phyloP scores from a whole-genome alignment of 768 basidiomycete genomes.

The Kwoniella dendrophila region DNA sequence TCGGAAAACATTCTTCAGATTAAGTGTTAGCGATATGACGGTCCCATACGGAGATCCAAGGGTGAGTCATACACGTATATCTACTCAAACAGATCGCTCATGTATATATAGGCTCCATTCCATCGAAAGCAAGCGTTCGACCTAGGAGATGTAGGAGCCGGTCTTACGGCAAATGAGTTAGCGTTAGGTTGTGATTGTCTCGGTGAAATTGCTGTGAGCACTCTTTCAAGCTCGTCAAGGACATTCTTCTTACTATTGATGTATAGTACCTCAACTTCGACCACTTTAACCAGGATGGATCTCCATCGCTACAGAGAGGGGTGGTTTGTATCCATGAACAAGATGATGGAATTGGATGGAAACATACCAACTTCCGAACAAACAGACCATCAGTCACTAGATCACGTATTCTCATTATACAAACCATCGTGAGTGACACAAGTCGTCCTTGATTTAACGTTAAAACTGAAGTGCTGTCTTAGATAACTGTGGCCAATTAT shows the following conservation, averaged over 20 bases:
- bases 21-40: slow-evolving; percentile 41
- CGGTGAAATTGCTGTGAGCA: slow-evolving; percentile 22
- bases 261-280: slow-evolving; percentile 39
- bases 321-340: slow-evolving; percentile 43
- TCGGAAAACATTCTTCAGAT: slow-evolving; percentile 35
- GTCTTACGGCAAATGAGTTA: slow-evolving; percentile 37
- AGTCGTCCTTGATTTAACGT: background rate
- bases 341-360: slow-evolving; percentile 51
- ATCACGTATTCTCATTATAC: slow-evolving; percentile 46
- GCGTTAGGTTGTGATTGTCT: slow-evolving; percentile 48
- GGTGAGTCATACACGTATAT: background rate
- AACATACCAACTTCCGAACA: slow-evolving; percentile 52
- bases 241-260: background rate
- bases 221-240: no score
- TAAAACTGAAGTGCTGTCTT: background rate
- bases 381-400: slow-evolving; percentile 40
- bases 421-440: slow-evolving; percentile 30
- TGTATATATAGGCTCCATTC: slow-evolving; percentile 9
- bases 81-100: background rate
- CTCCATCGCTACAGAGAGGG: background rate
- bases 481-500: slow-evolving; percentile 48
- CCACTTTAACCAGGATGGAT: slow-evolving; percentile 22
- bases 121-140: slow-evolving; percentile 49
- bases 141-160: slow-evolving; percentile 42
- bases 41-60: slow-evolving; percentile 33